phyloP scores from a whole-genome alignment of 371 early-diverging fungal species.

The Mucor indicus region DNA sequence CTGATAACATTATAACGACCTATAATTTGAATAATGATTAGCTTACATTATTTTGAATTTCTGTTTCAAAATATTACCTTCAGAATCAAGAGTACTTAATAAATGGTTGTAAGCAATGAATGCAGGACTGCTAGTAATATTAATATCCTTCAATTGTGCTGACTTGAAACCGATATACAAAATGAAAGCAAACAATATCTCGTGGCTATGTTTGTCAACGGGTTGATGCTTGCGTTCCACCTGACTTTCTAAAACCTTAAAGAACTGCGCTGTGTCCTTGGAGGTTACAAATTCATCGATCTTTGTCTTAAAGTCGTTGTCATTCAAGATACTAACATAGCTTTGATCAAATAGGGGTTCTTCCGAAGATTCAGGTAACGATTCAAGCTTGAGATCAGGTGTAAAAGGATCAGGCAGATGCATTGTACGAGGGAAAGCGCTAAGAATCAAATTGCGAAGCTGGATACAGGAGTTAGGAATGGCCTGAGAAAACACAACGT shows the following conservation, averaged over 20 bases:
- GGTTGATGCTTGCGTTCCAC: constrained; percentile 21
- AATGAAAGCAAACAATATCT: constrained; percentile 74
- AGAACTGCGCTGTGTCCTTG: constrained; percentile 45
- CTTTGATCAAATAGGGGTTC: constrained; percentile 43
- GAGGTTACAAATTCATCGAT: constrained; percentile 66
- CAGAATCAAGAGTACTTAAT: constrained; percentile 70
- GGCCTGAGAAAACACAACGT: constrained; percentile 82
- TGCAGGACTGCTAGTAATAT: constrained; percentile 57
- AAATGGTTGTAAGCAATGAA: constrained; percentile 79
- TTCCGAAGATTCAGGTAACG: constrained; percentile 72
- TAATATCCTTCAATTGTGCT: constrained; percentile 43
- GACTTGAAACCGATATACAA: constrained; percentile 80
- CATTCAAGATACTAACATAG: constrained; percentile 54
- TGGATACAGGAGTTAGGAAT: constrained; percentile 93
- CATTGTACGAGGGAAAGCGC: constrained; percentile 94
- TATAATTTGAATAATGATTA: constrained; percentile 2
- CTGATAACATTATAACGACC: constrained; percentile 86
- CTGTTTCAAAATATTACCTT: constrained; percentile 51
- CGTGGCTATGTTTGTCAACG: constrained; percentile 25
- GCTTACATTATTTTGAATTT: too few species aligned
- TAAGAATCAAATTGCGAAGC: constrained; percentile 90
- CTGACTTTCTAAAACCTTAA: constrained; percentile 21
- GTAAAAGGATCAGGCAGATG: constrained; percentile 94
- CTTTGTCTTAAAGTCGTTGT: constrained; percentile 56
- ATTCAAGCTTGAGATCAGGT: constrained; percentile 84